phyloP scores from a whole-genome alignment of 345 rosid genomes.

The Tarenaya hassleriana region DNA sequence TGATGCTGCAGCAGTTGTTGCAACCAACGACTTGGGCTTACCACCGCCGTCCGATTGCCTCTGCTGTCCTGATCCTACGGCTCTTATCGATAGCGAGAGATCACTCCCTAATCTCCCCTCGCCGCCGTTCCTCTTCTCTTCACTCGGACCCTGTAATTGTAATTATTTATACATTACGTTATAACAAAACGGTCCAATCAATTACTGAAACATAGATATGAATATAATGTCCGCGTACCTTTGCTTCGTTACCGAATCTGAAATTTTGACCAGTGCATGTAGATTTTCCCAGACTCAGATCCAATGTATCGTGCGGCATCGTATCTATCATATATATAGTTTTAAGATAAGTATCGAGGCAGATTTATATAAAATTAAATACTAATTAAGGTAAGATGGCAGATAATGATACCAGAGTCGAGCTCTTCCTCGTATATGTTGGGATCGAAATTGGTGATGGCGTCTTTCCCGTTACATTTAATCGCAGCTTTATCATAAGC shows the following conservation, averaged over 20 bases:
- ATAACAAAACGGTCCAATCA: no score
- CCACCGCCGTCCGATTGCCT: constrained; percentile 37
- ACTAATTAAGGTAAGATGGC: background rate
- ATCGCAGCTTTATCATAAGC: constrained; percentile 92
- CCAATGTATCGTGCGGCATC: no score
- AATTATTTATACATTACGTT: no score
- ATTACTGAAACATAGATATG: no score
- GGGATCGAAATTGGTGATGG: constrained; percentile 90
- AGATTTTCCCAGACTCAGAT: no score
- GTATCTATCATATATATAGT: no score
- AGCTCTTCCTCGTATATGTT: constrained; percentile 65
- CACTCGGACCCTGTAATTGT: constrained; percentile 41
- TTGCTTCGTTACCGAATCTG: no score
- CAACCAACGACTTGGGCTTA: constrained; percentile 26
- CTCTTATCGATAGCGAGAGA: constrained; percentile 42
- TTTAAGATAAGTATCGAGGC: no score
- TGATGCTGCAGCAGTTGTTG: constrained; percentile 93
- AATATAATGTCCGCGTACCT: no score
- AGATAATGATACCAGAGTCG: constrained; percentile 31
- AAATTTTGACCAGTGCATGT: no score
- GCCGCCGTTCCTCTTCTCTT: constrained; percentile 29
- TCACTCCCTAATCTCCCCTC: constrained; percentile 55
- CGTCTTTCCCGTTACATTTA: constrained; percentile 89
- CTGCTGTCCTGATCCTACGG: constrained; percentile 35
- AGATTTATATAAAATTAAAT: no score